These are phyloP conservation scores for Schrenkiella parvula DNA, from an alignment of 345 rosid species.

Conservation along the genomic window DNA sequence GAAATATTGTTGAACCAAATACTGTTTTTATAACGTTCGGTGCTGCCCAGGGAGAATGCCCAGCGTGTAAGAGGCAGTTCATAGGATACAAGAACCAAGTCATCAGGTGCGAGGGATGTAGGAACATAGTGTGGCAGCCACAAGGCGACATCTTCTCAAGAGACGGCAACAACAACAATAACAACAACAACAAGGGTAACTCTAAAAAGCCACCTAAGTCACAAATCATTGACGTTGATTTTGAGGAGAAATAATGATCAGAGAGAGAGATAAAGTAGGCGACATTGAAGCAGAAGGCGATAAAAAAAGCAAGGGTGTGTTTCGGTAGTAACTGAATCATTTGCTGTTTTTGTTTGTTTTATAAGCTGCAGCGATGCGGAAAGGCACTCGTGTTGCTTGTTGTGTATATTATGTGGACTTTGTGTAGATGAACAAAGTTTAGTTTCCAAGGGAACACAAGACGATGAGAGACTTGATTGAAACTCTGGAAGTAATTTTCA, in stretches of 20 bases:
- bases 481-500: not conserved
- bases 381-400: not conserved
- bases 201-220: conserved; percentile 44
- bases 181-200: conserved; percentile 29
- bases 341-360: conserved; percentile 8
- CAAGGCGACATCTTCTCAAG: conserved; percentile 63
- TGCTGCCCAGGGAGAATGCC: conserved; percentile 72
- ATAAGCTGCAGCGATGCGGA: not conserved
- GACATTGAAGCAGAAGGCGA: not conserved
- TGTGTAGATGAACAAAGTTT: conserved; percentile 23
- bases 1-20: not conserved
- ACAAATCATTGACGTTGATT: conserved; percentile 79
- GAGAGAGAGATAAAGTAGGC: not conserved
- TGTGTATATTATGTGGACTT: conserved; percentile 22
- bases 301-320: not conserved
- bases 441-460: conserved; percentile 12
- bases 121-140: conserved; percentile 96
- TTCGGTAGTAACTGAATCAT: conserved; percentile 1
- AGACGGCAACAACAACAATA: conserved; percentile 36
- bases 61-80: conserved; percentile 87
- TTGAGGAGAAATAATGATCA: conserved; percentile 69
- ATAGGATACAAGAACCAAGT: conserved; percentile 77
- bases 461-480: not conserved
- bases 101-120: conserved; percentile 68
- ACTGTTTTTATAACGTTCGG: not conserved